Conservation (phyloP, 2,329 filamentous ascomycete species). For the Tympanopsis confertula region DNA sequence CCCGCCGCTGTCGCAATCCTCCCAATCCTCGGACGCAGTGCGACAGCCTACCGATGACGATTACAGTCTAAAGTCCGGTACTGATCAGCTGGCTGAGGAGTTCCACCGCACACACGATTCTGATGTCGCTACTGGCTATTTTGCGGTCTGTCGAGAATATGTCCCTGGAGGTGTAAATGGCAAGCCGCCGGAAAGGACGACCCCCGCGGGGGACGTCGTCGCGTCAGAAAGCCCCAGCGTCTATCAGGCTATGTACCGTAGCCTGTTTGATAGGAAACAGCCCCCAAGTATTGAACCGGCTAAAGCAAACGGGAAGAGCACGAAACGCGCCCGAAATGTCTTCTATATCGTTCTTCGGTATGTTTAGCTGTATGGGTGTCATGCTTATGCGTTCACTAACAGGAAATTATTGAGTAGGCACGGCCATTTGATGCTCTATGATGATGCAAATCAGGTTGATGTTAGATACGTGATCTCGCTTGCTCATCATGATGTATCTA, state of each 20-base stretch:
- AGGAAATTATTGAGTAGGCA: conserved; percentile 43
- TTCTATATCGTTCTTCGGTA: conserved; percentile 87
- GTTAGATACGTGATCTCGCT: conserved; percentile 92
- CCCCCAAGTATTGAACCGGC: not conserved
- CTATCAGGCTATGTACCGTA: conserved; percentile 96
- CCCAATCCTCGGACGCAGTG: conserved; percentile 10
- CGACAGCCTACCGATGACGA: conserved; percentile 36
- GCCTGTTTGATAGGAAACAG: conserved; percentile 60
- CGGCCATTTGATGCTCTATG: conserved; percentile 93
- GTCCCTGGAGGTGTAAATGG: conserved; percentile 56
- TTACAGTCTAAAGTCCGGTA: conserved; percentile 31
- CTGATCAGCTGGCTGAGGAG: conserved; percentile 45
- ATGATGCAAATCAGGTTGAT: conserved; percentile 88
- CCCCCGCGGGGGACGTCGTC: conserved; percentile 14
- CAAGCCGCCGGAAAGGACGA: conserved; percentile 77
- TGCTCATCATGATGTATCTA: conserved; percentile 71
- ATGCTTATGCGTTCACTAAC: too few relatives aligned
- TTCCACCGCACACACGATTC: conserved; percentile 26
- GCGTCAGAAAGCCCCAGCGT: conserved; percentile 79
- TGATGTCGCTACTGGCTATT: conserved; percentile 64
- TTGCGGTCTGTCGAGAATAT: conserved; percentile 89
- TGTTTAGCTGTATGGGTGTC: conserved; percentile 12
- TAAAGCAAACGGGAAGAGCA: not conserved
- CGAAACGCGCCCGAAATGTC: conserved; percentile 57
- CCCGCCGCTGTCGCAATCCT: not conserved